Evolutionary conservation across 2,329 filamentous ascomycete species (phyloP), one percentile per base, ranked within the genome.

Genomic region (Arthrobotrys sphaeroides): DNA sequence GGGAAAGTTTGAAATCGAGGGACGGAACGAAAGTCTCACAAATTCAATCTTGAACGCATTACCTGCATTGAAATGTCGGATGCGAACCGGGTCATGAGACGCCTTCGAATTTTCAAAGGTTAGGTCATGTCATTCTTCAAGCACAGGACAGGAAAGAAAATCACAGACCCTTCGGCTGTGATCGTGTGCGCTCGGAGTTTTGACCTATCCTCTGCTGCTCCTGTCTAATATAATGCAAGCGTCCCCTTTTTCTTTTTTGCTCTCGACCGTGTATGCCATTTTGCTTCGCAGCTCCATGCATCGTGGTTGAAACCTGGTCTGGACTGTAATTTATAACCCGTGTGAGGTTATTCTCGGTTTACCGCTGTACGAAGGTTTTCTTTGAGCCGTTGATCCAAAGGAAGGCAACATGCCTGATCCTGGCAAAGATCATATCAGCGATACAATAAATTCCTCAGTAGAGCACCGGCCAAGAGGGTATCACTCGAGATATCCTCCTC

Each of bases 261-360:
- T 55, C 51, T 24, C 51, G 51, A 38, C 31, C 51, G 38, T 33
- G 5, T 38, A 38, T 55, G 51, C 18, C 6, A 36, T 36, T 38
- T 38, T 38, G 22, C 6, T 42, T 66, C 12, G 45, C 26, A 49
- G 33, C 33, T 53, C 26, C 45, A 43, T 66, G 28, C 40, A 67
- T 67, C 62, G 62, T 74, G 20, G 72, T 62, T 75, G 61, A 75
- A 75, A 75, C 72, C 72, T 75, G 72, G 72, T 75, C 72, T 75
- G 57, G 64, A 62, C 65, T 64, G 55, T 62, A 75, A 62, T 75
- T 60, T 75, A 64, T 75, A 60, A 57, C 64, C 72, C 64, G 72
- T 75, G 72, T 75, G 70, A 74, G 72, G 72, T 59, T 75, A 75
- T 75, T 75, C 72, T 75, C 64, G 72, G 72, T 59, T 68, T 64